A percentile compares a stretch with the other conserved stretches of the same genome.
Conservation (phyloP, 208 protist species). For the Strigomonas culicis region DNA sequence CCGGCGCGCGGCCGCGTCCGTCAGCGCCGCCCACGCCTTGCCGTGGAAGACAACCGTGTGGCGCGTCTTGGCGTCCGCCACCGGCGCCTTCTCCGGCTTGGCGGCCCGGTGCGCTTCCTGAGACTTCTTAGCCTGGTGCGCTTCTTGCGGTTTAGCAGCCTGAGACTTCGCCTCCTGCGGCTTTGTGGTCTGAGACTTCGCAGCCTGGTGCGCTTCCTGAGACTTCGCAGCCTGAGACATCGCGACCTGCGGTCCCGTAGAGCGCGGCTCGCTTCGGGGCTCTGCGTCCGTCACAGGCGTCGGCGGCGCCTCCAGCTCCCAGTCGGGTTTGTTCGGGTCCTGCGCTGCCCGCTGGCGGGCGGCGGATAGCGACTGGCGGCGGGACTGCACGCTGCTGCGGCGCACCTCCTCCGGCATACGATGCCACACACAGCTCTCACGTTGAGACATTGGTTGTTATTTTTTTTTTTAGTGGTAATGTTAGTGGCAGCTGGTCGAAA, state of each 20-base stretch:
- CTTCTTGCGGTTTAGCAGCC: background rate
- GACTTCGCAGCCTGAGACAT: no score
- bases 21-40: conserved; percentile 32
- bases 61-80: conserved; percentile 22
- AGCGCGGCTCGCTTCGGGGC: background rate
- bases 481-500: background rate
- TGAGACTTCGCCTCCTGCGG: no score
- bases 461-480: conserved; percentile 7
- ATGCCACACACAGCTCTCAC: conserved; percentile 56
- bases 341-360: conserved; percentile 29
- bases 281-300: conserved; percentile 7
- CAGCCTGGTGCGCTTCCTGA: background rate
- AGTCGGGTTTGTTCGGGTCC: conserved; percentile 29
- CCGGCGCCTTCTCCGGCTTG: conserved; percentile 13
- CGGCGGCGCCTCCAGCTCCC: conserved; percentile 40
- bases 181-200: no score
- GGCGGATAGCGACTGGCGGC: conserved; percentile 41
- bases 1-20: conserved; percentile 16
- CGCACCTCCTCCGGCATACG: conserved; percentile 59
- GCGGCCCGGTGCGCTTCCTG: conserved; percentile 1
- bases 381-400: conserved; percentile 36
- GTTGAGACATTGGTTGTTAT: conserved; percentile 25
- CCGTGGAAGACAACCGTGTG: conserved; percentile 62
- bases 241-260: background rate
- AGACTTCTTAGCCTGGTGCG: background rate